Conservation (phyloP, 495 filamentous ascomycete genomes). For the Penicillium bovifimosum region DNA sequence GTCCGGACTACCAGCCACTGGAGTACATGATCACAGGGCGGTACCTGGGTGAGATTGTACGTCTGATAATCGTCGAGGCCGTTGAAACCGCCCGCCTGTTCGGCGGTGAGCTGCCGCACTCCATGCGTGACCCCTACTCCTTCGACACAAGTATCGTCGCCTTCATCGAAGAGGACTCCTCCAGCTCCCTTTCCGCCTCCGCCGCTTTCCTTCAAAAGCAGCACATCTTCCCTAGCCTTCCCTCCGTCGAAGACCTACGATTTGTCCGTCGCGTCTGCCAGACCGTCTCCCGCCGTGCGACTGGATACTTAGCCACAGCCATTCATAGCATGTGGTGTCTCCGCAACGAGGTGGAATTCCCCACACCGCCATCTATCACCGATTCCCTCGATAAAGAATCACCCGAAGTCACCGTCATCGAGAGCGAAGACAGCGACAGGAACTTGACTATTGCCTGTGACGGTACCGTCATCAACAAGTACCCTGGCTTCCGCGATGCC, state of each 20-base stretch:
- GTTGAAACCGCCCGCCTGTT: slow-evolving; percentile 45
- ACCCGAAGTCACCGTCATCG: slow-evolving; percentile 40
- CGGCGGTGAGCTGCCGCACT: slow-evolving; percentile 50
- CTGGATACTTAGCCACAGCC: slow-evolving; percentile 57
- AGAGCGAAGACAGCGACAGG: slow-evolving; percentile 28
- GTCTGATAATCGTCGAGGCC: slow-evolving; percentile 71
- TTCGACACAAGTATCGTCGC: slow-evolving; percentile 68
- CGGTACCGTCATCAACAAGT: slow-evolving; percentile 57
- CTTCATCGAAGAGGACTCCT: slow-evolving; percentile 45
- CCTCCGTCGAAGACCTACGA: slow-evolving; percentile 46
- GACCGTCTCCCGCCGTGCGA: slow-evolving; percentile 55
- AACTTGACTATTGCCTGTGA: slow-evolving; percentile 50
- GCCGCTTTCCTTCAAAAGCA: slow-evolving; percentile 44
- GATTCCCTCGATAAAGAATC: slow-evolving; percentile 29
- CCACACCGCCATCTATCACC: slow-evolving; percentile 11
- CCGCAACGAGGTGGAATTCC: slow-evolving; percentile 45
- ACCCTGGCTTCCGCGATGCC: slow-evolving; percentile 48
- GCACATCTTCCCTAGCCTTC: slow-evolving; percentile 43
- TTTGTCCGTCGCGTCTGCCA: slow-evolving; percentile 50
- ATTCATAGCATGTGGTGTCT: slow-evolving; percentile 61
- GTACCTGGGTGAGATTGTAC: slow-evolving; percentile 79
- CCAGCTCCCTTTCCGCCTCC: slow-evolving; percentile 40
- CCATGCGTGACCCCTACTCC: slow-evolving; percentile 57
- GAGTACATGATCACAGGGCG: slow-evolving; percentile 87
- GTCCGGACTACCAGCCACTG: slow-evolving; percentile 80